Evolutionary conservation across 192 early-diverging fungal genomes (phyloP).

Genomic region (Backusella tarrabulga): DNA sequence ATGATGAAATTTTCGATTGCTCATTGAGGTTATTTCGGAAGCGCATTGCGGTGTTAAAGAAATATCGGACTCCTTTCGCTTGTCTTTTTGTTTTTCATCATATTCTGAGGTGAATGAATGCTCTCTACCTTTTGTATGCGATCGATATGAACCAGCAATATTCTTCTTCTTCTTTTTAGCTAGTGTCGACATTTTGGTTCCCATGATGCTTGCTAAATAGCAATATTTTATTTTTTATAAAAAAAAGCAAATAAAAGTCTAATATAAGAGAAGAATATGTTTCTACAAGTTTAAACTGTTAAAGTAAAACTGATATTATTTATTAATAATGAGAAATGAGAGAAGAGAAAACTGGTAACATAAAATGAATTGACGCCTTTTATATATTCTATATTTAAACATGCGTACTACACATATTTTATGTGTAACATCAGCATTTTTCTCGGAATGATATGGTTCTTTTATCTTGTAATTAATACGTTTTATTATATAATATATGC

Average conservation of each 20-base stretch:
- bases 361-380: background rate
- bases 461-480: background rate
- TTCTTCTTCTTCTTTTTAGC: background rate
- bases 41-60: background rate
- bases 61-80: background rate
- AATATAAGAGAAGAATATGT: background rate
- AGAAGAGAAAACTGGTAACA: background rate
- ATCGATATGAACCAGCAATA: slow-evolving; percentile 1
- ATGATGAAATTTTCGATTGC: background rate
- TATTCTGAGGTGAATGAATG: background rate
- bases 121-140: background rate
- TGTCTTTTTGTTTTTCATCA: background rate
- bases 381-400: background rate
- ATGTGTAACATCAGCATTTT: background rate
- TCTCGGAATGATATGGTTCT: background rate
- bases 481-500: background rate
- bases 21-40: background rate
- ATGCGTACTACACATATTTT: background rate
- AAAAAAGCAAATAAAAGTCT: background rate
- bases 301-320: background rate
- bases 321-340: slow-evolving; percentile 3
- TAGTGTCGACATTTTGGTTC: background rate
- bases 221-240: background rate
- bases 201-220: background rate
- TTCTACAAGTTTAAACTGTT: too few species aligned